Evolutionary conservation across 768 basidiomycete species (phyloP).

Genomic region (Tricholoma hemisulphureum): DNA sequence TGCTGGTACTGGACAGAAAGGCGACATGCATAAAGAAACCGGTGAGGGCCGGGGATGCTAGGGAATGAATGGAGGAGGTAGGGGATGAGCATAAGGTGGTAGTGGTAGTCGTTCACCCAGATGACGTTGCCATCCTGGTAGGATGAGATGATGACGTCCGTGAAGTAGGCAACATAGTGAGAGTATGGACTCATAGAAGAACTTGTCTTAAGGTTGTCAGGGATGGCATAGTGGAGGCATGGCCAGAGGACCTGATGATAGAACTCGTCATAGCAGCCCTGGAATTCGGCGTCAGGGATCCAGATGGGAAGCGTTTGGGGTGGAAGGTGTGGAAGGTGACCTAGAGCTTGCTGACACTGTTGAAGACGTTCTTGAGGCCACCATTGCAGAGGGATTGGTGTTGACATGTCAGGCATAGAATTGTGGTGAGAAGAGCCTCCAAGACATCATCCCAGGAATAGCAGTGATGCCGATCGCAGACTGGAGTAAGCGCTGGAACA

Average conservation of each 20-base stretch:
- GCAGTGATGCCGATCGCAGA: too few relatives aligned
- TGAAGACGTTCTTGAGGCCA: slow-evolving; percentile 79
- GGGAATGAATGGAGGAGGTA: slow-evolving; percentile 70
- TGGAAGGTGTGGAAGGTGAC: slow-evolving; percentile 81
- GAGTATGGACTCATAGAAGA: slow-evolving; percentile 83
- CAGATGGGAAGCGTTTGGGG: slow-evolving; percentile 63
- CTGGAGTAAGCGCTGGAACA: too few relatives aligned
- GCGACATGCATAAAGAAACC: slow-evolving; percentile 98
- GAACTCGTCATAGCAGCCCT: slow-evolving; percentile 80
- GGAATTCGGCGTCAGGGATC: slow-evolving; percentile 80
- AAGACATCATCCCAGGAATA: too few relatives aligned
- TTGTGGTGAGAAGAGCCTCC: too few relatives aligned
- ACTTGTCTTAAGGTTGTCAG: slow-evolving; percentile 81
- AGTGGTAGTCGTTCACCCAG: slow-evolving; percentile 96
- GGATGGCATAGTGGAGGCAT: slow-evolving; percentile 80
- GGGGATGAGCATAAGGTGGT: slow-evolving; percentile 92
- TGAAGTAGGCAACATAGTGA: slow-evolving; percentile 86
- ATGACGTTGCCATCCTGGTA: slow-evolving; percentile 91
- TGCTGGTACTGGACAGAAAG: slow-evolving; percentile 89
- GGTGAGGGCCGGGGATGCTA: slow-evolving; percentile 62
- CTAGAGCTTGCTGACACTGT: slow-evolving; percentile 61
- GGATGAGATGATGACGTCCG: slow-evolving; percentile 73
- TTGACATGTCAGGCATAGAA: slow-evolving; percentile 45
- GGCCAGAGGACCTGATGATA: slow-evolving; percentile 92
- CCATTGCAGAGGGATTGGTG: slow-evolving; percentile 74